Percentiles rank a stretch among this genome's conserved stretches.
phyloP scores from a whole-genome alignment of 257 asterid species.

The Ajuga chamaepitys region DNA sequence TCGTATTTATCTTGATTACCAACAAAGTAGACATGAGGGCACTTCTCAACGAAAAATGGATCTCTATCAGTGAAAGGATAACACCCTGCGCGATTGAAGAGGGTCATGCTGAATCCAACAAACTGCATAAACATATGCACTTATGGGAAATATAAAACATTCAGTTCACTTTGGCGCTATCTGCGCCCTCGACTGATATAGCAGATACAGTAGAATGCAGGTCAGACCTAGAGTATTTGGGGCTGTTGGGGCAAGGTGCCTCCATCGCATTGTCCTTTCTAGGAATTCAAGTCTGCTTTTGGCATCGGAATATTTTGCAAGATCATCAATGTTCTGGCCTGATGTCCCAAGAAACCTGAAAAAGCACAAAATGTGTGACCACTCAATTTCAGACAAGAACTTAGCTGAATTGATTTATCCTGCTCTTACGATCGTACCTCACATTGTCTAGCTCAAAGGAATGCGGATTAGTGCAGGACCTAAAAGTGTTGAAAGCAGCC shows the following conservation, averaged over 20 bases:
- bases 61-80: constrained; percentile 95
- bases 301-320: constrained; percentile 77
- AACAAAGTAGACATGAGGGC: constrained; percentile 89
- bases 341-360: constrained; percentile 94
- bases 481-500: constrained; percentile 79
- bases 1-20: constrained; percentile 85
- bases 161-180: not conserved
- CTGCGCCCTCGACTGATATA: not conserved
- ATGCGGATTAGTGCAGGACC: constrained; percentile 96
- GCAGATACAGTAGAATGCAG: constrained; percentile 9
- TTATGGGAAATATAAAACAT: not conserved
- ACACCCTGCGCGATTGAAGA: constrained; percentile 56
- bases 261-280: constrained; percentile 96
- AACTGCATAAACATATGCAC: constrained; percentile 2
- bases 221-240: constrained; percentile 87
- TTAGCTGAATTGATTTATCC: not conserved
- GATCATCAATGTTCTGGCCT: constrained; percentile 90
- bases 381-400: not conserved
- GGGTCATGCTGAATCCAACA: not conserved
- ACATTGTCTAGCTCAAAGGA: constrained; percentile 80
- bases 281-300: constrained; percentile 52
- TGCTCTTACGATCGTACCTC: constrained; percentile 33
- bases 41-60: constrained; percentile 81
- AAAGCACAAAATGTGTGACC: constrained; percentile 5
- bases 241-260: constrained; percentile 96